Base-by-base conservation (phyloP, 768 basidiomycete genomes). In the Rhodosporidiobolus odoratus region DNA sequence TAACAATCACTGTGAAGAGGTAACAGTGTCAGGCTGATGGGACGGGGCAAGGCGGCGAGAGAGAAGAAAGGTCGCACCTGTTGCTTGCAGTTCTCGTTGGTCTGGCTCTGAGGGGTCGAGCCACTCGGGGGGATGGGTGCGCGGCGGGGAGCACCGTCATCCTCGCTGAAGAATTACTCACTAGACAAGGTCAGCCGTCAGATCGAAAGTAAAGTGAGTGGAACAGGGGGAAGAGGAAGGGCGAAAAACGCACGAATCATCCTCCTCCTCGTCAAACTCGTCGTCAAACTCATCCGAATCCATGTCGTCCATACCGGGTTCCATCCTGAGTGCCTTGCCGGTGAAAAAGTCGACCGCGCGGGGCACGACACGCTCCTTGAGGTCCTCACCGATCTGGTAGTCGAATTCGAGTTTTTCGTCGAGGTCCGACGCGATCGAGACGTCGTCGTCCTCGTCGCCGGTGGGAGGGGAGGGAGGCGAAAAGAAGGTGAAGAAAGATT, bases 401-500 rank as follows among this genome's bases (percentile, higher is more conserved):
- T 99, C 95, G 71, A 92, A 83, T 83, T 97, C 95, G 61, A 99
- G 85, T 79, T 90, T 90, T 79, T 89, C 90, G 79, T 97, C 93
- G 53, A 96, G 84, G 71, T 92, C 93, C 61, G 91, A 90, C 32
- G 91, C 90, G 0, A 92, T 90, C 72, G 81, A 81, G 41, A 72
- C 74, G 38, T 75, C 75, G 2, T 88, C 89, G 0, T 90, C 90
- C 27, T 90, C 82, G 4, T 92, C 91, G 12, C 32, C 52, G 30
- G 84, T 79, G 5, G 91, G 90, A 4, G 89, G 86, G 32, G 82
- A 79, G 23, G 91, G 92, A 16, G 92, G 91, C 62, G 82, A 82
- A 86, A 99, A 99, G 83, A 98, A 99, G 85, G 92, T 92, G 88
- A 99, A 99, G 85, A 99, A 98, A 21, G 95, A 97, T 41, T 94